Percentiles rank a stretch among this genome's conserved stretches.
These are phyloP conservation scores for Bruguiera hainesii DNA, from an alignment of 441 rosid species.

Conservation along the genomic window DNA sequence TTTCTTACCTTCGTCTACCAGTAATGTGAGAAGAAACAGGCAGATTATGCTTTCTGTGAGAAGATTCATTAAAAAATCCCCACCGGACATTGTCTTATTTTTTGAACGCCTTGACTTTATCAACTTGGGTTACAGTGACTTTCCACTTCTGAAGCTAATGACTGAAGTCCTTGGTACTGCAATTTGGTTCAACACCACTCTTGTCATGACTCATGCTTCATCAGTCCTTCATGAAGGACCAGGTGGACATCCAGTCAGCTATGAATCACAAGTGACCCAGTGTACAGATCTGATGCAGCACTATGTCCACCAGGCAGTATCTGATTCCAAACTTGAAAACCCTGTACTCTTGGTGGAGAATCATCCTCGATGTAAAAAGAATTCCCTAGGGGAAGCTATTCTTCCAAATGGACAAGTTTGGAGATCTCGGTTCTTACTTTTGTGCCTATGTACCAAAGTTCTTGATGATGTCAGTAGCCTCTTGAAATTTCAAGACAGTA, in stretches of 20 bases:
- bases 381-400: conserved; percentile 59
- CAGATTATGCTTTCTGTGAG: conserved; percentile 65
- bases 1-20: conserved; percentile 49
- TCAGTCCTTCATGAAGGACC: conserved; percentile 64
- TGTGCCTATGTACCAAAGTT: conserved; percentile 68
- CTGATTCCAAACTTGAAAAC: conserved; percentile 69
- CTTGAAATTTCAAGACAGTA: conserved; percentile 57
- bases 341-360: conserved; percentile 84
- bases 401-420: conserved; percentile 87
- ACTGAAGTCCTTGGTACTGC: conserved; percentile 73
- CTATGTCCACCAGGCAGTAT: conserved; percentile 63
- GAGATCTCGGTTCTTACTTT: conserved; percentile 69
- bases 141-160: conserved; percentile 70
- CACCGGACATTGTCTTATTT: conserved; percentile 78
- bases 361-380: conserved; percentile 65
- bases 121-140: conserved; percentile 58
- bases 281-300: conserved; percentile 69
- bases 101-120: conserved; percentile 77
- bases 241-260: conserved; percentile 54
- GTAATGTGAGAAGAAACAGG: conserved; percentile 61
- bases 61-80: conserved; percentile 64
- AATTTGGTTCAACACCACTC: conserved; percentile 85
- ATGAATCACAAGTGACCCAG: conserved; percentile 63
- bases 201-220: conserved; percentile 87
- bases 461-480: conserved; percentile 67